Conservation (phyloP, 257 asterid genomes). For the Solanum bulbocastanum region DNA sequence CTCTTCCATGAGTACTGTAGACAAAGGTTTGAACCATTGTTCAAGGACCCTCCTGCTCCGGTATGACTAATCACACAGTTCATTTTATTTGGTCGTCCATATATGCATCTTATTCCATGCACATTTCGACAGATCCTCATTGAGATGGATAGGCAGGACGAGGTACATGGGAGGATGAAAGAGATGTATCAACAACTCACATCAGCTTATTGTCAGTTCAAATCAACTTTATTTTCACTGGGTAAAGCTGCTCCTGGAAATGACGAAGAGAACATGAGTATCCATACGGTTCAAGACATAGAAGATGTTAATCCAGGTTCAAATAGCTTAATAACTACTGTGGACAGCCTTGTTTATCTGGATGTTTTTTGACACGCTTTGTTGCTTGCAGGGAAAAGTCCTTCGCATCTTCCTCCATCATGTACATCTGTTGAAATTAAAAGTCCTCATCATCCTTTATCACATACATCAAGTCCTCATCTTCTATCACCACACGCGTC, state of each 20-base stretch:
- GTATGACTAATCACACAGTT: constrained; percentile 2
- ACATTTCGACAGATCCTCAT: constrained; percentile 49
- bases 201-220: constrained; percentile 51
- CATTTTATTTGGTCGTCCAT: background rate
- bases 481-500: background rate
- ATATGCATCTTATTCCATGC: constrained; percentile 7
- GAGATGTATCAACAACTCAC: constrained; percentile 46
- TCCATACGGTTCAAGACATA: constrained; percentile 8
- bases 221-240: constrained; percentile 1
- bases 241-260: constrained; percentile 8
- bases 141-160: constrained; percentile 86
- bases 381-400: background rate
- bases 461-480: background rate
- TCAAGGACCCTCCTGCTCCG: constrained; percentile 19
- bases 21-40: constrained; percentile 26
- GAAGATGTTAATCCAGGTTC: constrained; percentile 30
- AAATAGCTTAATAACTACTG: background rate
- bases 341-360: background rate
- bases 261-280: constrained; percentile 1
- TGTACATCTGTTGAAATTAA: background rate
- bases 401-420: background rate
- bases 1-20: constrained; percentile 31
- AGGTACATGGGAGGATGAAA: constrained; percentile 37
- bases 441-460: background rate
- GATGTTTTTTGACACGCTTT: background rate